A percentile compares a stretch with the other conserved stretches of the same genome.
Conservation (phyloP, 2,329 filamentous ascomycete species). For the Delphinella strobiligena region DNA sequence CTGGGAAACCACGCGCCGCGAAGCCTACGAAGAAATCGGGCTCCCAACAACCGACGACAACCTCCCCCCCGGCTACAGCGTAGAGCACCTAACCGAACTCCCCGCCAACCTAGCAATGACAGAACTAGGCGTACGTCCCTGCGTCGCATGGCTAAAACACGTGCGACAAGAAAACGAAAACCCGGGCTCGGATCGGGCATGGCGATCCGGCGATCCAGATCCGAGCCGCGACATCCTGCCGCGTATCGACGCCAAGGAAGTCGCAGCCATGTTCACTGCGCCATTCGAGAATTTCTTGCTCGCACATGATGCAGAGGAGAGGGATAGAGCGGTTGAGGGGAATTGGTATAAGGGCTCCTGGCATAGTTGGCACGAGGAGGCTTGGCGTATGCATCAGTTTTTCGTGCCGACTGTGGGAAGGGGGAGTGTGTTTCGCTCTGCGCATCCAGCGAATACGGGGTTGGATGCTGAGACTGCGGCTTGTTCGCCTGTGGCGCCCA, state of each 20-base stretch:
- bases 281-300: constrained; percentile 75
- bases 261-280: constrained; percentile 86
- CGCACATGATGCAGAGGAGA: constrained; percentile 41
- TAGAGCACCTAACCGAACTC: constrained; percentile 79
- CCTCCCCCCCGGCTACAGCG: constrained; percentile 63
- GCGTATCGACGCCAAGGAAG: constrained; percentile 74
- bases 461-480: constrained; percentile 8
- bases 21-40: constrained; percentile 89
- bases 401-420: constrained; percentile 55
- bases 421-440: constrained; percentile 16
- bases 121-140: constrained; percentile 37
- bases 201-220: constrained; percentile 43
- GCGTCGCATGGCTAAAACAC: constrained; percentile 45
- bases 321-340: constrained; percentile 28
- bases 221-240: constrained; percentile 40
- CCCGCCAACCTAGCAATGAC: constrained; percentile 46
- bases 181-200: constrained; percentile 19
- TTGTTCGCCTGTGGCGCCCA: constrained; percentile 1
- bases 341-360: constrained; percentile 80
- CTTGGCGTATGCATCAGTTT: constrained; percentile 89
- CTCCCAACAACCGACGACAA: constrained; percentile 59
- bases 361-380: constrained; percentile 63
- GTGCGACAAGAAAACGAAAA: constrained; percentile 4
- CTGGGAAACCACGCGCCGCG: constrained; percentile 75
- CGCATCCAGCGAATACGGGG: constrained; percentile 1